Evolutionary conservation across 1,139 yeast genomes (phyloP).

Genomic region (Kodamaea plutei): DNA sequence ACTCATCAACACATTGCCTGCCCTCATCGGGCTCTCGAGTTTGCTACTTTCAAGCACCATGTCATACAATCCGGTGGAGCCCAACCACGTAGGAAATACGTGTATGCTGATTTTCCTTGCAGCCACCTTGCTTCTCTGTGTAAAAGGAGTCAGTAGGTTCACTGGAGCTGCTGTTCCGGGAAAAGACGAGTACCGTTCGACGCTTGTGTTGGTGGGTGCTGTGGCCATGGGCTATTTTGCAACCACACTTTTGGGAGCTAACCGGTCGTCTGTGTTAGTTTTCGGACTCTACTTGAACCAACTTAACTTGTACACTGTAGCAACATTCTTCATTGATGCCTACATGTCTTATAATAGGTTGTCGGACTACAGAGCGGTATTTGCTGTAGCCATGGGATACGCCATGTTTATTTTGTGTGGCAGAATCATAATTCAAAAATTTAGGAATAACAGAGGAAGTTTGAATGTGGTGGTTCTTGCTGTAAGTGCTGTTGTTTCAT

Average conservation of each 20-base stretch:
- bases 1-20: conserved; percentile 25
- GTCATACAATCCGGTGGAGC: conserved; percentile 9
- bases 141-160: conserved; percentile 11
- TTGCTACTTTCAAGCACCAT: conserved; percentile 21
- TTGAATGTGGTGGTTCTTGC: conserved; percentile 7
- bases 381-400: conserved; percentile 18
- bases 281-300: conserved; percentile 28
- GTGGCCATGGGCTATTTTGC: conserved; percentile 13
- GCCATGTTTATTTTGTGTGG: conserved; percentile 15
- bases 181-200: conserved; percentile 3
- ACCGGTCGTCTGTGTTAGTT: conserved; percentile 20
- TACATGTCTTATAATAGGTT: conserved; percentile 13
- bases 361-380: conserved; percentile 7
- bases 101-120: conserved; percentile 15
- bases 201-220: conserved; percentile 13
- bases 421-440: conserved; percentile 13
- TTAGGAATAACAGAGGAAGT: conserved; percentile 5
- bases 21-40: conserved; percentile 25
- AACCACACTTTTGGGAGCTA: conserved; percentile 19
- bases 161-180: conserved; percentile 4
- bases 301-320: conserved; percentile 24
- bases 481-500: conserved; percentile 5
- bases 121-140: conserved; percentile 14
- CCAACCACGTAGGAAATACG: background rate
- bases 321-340: conserved; percentile 21